phyloP scores from a whole-genome alignment of 768 basidiomycete species.

The Phaeotremella fagi region DNA sequence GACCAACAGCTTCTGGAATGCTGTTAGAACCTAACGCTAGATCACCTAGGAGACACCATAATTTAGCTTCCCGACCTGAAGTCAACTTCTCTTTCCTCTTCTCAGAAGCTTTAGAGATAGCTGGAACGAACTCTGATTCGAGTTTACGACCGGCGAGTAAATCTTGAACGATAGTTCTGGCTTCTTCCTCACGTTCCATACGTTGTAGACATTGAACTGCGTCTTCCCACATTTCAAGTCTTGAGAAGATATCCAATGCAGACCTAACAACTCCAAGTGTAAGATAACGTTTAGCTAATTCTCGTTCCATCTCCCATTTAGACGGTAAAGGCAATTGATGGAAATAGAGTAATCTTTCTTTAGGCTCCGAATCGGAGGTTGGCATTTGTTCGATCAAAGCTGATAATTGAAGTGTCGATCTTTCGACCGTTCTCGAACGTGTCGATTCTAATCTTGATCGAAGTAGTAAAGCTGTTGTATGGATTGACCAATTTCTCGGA shows the following conservation, averaged over 20 bases:
- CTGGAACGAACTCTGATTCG: slow-evolving; percentile 71
- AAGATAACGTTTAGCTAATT: slow-evolving; percentile 77
- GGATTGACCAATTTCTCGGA: slow-evolving; percentile 87
- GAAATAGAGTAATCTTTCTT: slow-evolving; percentile 74
- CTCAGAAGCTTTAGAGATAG: slow-evolving; percentile 55
- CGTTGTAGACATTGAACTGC: slow-evolving; percentile 81
- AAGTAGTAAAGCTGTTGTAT: slow-evolving; percentile 92
- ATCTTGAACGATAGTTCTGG: slow-evolving; percentile 73
- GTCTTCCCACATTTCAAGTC: slow-evolving; percentile 98
- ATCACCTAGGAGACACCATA: slow-evolving; percentile 94
- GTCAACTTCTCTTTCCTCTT: slow-evolving; percentile 53
- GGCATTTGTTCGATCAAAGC: slow-evolving; percentile 97
- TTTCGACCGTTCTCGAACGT: slow-evolving; percentile 87
- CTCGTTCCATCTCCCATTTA: slow-evolving; percentile 88
- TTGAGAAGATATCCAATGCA: slow-evolving; percentile 87
- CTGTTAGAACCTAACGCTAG: slow-evolving; percentile 50
- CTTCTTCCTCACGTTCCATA: slow-evolving; percentile 73
- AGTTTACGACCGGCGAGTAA: slow-evolving; percentile 74
- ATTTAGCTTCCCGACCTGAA: slow-evolving; percentile 71
- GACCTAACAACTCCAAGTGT: slow-evolving; percentile 81
- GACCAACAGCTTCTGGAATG: slow-evolving; percentile 57
- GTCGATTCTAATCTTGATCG: slow-evolving; percentile 84
- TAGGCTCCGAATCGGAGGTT: slow-evolving; percentile 66
- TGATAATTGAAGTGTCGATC: slow-evolving; percentile 85
- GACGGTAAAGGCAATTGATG: slow-evolving; percentile 77